Evolutionary conservation across 1,284 basidiomycete genomes (phyloP).

Genomic region (Fomitiporia mediterranea): DNA sequence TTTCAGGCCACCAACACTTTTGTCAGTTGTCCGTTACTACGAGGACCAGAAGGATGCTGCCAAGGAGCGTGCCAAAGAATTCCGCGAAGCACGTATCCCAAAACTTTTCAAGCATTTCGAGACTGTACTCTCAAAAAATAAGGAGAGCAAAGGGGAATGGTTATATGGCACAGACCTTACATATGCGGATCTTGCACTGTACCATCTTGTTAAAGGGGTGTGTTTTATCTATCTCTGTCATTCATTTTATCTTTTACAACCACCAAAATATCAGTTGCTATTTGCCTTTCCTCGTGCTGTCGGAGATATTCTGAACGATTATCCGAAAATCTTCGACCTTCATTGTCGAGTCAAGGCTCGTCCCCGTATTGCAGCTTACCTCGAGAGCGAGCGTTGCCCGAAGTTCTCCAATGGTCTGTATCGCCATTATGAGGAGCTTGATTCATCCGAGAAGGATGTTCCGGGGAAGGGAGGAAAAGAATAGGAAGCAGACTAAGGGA

Average conservation of each 20-base stretch:
- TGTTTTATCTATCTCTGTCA: conserved; percentile 22
- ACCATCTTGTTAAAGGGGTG: conserved; percentile 33
- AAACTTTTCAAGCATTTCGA: conserved; percentile 44
- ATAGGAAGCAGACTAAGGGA: conserved; percentile 1
- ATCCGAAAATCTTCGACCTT: conserved; percentile 32
- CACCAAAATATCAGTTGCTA: too few species aligned
- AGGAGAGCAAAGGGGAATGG: conserved; percentile 28
- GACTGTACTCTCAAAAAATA: conserved; percentile 32
- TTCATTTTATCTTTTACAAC: background rate
- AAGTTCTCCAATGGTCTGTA: conserved; percentile 40
- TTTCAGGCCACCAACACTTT: too few species aligned
- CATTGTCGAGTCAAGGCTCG: conserved; percentile 31
- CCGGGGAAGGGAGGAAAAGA: conserved; percentile 1
- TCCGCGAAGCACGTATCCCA: conserved; percentile 40
- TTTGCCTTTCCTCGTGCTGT: conserved; percentile 45
- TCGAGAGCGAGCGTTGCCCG: conserved; percentile 37
- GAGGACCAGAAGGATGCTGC: conserved; percentile 19
- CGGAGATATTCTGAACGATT: conserved; percentile 29
- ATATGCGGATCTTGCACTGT: conserved; percentile 45
- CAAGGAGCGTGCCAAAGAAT: conserved; percentile 24
- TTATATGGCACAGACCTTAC: conserved; percentile 37
- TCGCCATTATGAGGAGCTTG: conserved; percentile 44
- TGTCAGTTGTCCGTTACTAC: conserved; percentile 9
- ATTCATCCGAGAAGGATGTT: conserved; percentile 25
- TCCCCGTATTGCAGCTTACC: conserved; percentile 38